These are phyloP conservation scores for Pleurotus tuoliensis DNA, from an alignment of 768 basidiomycete species.

Conservation along the genomic window DNA sequence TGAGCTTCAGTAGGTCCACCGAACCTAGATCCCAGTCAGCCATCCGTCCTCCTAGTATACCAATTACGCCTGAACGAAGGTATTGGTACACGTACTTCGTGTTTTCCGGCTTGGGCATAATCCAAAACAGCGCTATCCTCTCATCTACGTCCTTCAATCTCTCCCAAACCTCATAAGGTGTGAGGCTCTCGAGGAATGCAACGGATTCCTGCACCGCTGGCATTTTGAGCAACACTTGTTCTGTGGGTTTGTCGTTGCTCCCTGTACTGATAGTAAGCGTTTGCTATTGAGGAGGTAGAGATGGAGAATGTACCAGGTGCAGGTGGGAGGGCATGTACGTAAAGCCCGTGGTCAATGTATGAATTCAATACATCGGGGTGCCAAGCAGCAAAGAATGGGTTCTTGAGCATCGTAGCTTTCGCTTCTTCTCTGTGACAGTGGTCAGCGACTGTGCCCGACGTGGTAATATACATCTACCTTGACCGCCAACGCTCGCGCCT, in stretches of 20 bases:
- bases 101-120: constrained; percentile 34
- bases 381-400: constrained; percentile 72
- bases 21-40: neutral
- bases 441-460: neutral
- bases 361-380: constrained; percentile 53
- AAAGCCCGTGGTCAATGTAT: constrained; percentile 61
- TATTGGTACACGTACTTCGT: neutral
- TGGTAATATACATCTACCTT: constrained; percentile 30
- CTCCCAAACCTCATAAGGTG: constrained; percentile 37
- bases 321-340: constrained; percentile 10
- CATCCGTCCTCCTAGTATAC: neutral
- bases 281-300: too few species aligned
- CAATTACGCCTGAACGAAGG: neutral
- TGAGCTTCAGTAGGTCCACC: neutral
- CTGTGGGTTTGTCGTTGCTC: constrained; percentile 23
- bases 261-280: neutral
- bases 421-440: constrained; percentile 54
- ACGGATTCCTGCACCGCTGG: constrained; percentile 60
- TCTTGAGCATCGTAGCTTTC: constrained; percentile 37
- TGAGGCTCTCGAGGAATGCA: constrained; percentile 48
- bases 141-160: constrained; percentile 42
- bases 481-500: constrained; percentile 65
- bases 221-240: constrained; percentile 60
- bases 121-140: constrained; percentile 49
- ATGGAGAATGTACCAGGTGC: neutral